Percentiles rank a stretch among this genome's conserved stretches.
Conservation (phyloP, 2,329 filamentous ascomycete genomes). For the Bipolaris cookei region DNA sequence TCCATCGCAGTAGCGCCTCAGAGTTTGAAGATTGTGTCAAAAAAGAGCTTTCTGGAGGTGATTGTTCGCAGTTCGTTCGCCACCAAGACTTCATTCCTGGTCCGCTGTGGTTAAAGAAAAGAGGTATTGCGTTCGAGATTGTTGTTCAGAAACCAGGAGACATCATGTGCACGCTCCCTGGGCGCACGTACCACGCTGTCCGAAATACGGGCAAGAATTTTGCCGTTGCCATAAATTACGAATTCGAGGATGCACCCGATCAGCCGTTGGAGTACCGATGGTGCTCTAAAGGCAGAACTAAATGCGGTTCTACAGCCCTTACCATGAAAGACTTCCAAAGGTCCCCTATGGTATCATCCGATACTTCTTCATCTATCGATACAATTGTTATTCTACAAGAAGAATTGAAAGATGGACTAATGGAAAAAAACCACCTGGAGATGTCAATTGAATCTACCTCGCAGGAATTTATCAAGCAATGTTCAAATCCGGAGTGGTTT, state of each 20-base stretch:
- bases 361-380: too few relatives aligned
- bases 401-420: too few relatives aligned
- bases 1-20: constrained; percentile 9
- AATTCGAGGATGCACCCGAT: constrained; percentile 10
- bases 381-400: too few relatives aligned
- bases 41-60: too few relatives aligned
- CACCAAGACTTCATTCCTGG: constrained; percentile 13
- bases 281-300: constrained; percentile 7
- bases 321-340: too few relatives aligned
- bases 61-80: constrained; percentile 18
- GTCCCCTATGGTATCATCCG: too few relatives aligned
- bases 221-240: constrained; percentile 16
- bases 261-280: constrained; percentile 9
- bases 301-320: too few relatives aligned
- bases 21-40: not conserved
- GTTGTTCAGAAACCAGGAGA: constrained; percentile 11
- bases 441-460: too few relatives aligned
- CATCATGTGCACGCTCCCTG: constrained; percentile 2
- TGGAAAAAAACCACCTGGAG: too few relatives aligned
- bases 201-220: constrained; percentile 16
- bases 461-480: too few relatives aligned
- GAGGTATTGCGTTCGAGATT: constrained; percentile 13
- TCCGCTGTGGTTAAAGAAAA: constrained; percentile 8
- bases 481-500: too few relatives aligned
- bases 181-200: constrained; percentile 15